Evolutionary conservation across 352 stramenopile genomes (phyloP).

Genomic region (Phytophthora megakarya): DNA sequence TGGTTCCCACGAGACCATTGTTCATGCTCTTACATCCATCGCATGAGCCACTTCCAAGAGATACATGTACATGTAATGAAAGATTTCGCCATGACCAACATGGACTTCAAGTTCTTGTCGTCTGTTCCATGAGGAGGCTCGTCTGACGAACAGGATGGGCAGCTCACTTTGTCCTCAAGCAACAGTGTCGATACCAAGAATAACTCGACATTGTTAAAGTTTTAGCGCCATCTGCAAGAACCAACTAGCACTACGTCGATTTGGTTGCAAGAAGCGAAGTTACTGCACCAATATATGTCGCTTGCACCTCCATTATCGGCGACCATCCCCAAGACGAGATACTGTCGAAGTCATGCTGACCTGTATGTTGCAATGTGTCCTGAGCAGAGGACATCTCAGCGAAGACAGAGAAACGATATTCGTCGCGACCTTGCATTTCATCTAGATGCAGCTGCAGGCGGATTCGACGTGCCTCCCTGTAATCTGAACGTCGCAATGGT

Average conservation of each 20-base stretch:
- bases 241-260: not conserved
- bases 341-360: not conserved
- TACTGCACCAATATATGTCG: not conserved
- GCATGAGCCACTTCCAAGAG: too few relatives aligned
- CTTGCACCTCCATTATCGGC: not conserved
- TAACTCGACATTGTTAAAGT: too few relatives aligned
- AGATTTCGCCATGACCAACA: too few relatives aligned
- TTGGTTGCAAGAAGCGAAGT: not conserved
- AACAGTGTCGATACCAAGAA: not conserved
- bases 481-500: not conserved
- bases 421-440: not conserved
- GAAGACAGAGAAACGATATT: not conserved
- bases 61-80: too few relatives aligned
- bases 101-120: too few relatives aligned
- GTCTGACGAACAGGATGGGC: too few relatives aligned
- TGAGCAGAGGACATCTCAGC: not conserved
- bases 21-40: too few relatives aligned
- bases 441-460: not conserved
- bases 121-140: too few relatives aligned
- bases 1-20: too few relatives aligned
- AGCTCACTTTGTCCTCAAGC: too few relatives aligned
- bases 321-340: slow-evolving; percentile 1
- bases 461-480: not conserved
- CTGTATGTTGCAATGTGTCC: not conserved
- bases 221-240: too few relatives aligned